These are phyloP conservation scores for Dalbergia cultrata DNA, from an alignment of 306 rosid species.

Conservation along the genomic window DNA sequence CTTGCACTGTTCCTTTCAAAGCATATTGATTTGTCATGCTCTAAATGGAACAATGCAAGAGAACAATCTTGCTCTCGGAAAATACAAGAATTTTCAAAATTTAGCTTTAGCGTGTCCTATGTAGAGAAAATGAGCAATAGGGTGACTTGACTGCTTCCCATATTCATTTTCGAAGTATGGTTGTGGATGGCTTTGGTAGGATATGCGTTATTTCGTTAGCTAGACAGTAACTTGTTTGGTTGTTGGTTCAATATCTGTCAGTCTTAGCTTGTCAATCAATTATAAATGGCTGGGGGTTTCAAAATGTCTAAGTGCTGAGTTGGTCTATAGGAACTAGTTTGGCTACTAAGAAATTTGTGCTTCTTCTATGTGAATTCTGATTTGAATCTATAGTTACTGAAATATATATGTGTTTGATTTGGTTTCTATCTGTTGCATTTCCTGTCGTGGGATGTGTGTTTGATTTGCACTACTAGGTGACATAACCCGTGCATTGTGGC, in stretches of 20 bases:
- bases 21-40: no score
- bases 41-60: no score
- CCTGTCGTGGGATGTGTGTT: not conserved
- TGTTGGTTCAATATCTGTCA: constrained; percentile 17
- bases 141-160: not conserved
- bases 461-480: constrained; percentile 17
- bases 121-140: not conserved
- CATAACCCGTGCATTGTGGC: not conserved
- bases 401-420: constrained; percentile 3
- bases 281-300: not conserved
- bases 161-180: constrained; percentile 8
- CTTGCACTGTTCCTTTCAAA: no score
- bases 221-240: not conserved
- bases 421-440: not conserved
- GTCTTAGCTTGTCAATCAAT: constrained; percentile 26
- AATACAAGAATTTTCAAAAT: not conserved
- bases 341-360: not conserved
- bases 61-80: no score
- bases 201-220: constrained; percentile 14
- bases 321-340: constrained; percentile 4
- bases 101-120: not conserved
- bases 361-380: not conserved
- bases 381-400: not conserved
- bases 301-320: not conserved
- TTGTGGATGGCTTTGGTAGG: constrained; percentile 6